phyloP scores from a whole-genome alignment of 176 grass and related monocot species.

The Oryza glaberrima region DNA sequence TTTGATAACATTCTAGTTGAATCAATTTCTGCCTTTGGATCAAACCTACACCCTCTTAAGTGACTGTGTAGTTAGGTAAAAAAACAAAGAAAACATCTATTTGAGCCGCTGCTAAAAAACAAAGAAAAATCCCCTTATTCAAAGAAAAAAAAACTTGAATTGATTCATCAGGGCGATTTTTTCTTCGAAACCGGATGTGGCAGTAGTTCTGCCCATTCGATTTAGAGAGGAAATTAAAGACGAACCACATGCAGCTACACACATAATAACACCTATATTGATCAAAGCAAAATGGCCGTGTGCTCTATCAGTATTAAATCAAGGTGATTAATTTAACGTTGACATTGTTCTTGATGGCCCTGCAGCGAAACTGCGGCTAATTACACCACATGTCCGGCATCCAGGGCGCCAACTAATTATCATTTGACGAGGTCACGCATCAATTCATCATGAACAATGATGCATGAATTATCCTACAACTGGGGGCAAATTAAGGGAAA shows the following conservation, averaged over 20 bases:
- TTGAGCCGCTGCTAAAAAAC: too few species aligned
- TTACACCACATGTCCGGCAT: constrained; percentile 1
- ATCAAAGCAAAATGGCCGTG: too few species aligned
- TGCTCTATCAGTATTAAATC: not conserved
- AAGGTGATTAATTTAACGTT: constrained; percentile 7
- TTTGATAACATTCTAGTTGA: not conserved
- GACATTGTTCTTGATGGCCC: constrained; percentile 20
- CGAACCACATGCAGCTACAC: not conserved
- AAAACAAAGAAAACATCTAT: not conserved
- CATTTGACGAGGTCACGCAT: not conserved
- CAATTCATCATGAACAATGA: constrained; percentile 6
- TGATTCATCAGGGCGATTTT: not conserved
- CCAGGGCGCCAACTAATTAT: constrained; percentile 8
- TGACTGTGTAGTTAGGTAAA: not conserved
- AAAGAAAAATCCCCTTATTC: too few species aligned
- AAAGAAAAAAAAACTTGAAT: too few species aligned
- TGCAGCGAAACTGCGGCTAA: constrained; percentile 24
- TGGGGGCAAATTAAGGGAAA: not conserved
- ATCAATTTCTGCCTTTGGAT: not conserved
- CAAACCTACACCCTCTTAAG: not conserved
- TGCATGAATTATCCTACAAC: not conserved
- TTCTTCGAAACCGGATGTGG: not conserved
- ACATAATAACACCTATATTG: not conserved
- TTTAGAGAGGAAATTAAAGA: not conserved
- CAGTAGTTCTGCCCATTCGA: not conserved